Base-by-base conservation (phyloP, 441 rosid species). In the California macrophylla region DNA sequence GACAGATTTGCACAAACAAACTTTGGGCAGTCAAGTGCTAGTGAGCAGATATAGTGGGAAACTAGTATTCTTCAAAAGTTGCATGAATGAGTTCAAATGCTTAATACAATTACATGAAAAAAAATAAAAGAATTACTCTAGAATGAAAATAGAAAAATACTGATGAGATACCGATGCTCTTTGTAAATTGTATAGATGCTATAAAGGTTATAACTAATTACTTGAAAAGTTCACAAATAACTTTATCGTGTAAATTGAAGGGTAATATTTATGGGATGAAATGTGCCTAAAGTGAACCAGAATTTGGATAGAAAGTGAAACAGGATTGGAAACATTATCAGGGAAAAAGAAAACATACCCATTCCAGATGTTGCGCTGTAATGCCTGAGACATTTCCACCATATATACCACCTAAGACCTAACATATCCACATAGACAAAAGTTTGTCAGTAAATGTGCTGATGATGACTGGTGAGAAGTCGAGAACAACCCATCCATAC, bases 281-380 rank as follows among this genome's bases (percentile, higher is more conserved):
- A 20, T 38, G 32, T n/a, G 65, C 64, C 20, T 34, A 30, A 61
- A 34, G 2, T 28, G 24, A 72, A 42, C 32, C 12, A 20, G 18
- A 52, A 66, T 20, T 60, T 7, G 9, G 5, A 38, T 23, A 9
- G 25, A 32, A 64, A 34, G 38, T 30, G 45, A 72, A 66, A 45
- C 34, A 15, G 20, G 18, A 52, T 34, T 26, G 45, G n/a, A 12
- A 29, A 54, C 50, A 67, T 20, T 58, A 50, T 69, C 58, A 12
- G 61, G 40, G 26, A 64, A 73, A 54, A 72, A 58, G 65, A 72
- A 67, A 69, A 72, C 63, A 82, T 79, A 91, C 97, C 96, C 96
- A 91, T 84, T 93, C 98, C 26, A 91, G 83, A 83, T 94, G 97
- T 71, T 91, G 98, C 71, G 96, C 97, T 0, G 97, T 91, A 71